Base-by-base conservation (phyloP, 768 basidiomycete genomes). In the Lactarius indigo region DNA sequence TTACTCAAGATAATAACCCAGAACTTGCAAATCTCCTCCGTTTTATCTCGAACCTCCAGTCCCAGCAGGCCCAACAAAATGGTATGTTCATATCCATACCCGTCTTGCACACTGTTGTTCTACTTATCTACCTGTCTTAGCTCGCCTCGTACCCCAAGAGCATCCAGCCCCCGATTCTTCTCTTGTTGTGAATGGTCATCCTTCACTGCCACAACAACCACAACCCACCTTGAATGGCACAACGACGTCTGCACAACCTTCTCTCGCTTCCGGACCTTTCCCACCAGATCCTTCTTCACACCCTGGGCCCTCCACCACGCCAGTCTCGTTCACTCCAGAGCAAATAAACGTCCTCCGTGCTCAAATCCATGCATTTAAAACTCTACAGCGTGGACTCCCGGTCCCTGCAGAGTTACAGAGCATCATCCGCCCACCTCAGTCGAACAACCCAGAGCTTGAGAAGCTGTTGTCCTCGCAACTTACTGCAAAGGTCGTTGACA, bases 281-380 rank as follows among this genome's bases (percentile, higher is more conserved):
- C 82, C 87, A 15, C 73, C 80, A 1, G 85, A 82, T 58, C 68
- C 82, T 23, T 78, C 82, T 23, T 78, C 82, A 15, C 78, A 81
- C 44, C 85, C 85, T 15, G 75, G 80, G 23, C 79, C 83, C n/a
- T 84, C 89, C 3, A 81, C 85, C 33, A 88, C 90, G 0, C 89
- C 91, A 44, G 86, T 93, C 35, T 89, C 90, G 5, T 94, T 96
- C 73, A 88, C 90, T 5, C 78, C 75, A 0, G 88, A 90, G 66
- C 93, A 93, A 72, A 87, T 93, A 57, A 81, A 79, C 64, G 84
- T 88, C 12, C 82, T 94, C n/a, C 84, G 90, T 17, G 86, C 89
- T 0, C 92, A 94, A 71, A 93, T 94, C 18, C 84, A 88, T 58
- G 92, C 92, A 4, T 94, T 88, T 79, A 91, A 89, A 73, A 82